Evolutionary conservation across 176 grass and related monocot species (phyloP), one percentile per base, ranked within the genome.

Genomic region (Cocos nucifera): DNA sequence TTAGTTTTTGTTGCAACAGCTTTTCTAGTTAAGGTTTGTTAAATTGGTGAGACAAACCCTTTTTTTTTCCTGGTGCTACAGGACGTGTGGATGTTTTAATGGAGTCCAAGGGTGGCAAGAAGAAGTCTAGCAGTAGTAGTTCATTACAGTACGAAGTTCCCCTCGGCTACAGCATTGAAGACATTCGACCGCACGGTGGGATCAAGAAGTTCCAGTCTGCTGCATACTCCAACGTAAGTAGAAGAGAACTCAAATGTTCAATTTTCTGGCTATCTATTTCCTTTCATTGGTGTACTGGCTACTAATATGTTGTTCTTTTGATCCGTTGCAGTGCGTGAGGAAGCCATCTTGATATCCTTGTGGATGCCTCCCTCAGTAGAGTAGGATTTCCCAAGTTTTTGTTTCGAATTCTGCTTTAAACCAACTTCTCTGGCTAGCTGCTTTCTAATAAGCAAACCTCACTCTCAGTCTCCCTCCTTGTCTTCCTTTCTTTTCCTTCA

Each of bases 151-250:
- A 91, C 81, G 92, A 97, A 97, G 81, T 84, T 64, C 92, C 92
- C 63, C 87, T 97, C 14, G 92, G 87, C 6, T 91, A 91, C 78
- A 80, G 80, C 78, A 91, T 91, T 67, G 92, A 97, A 78, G 92
- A 97, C 87, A 65, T 97, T 62, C 83, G 92, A 69, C 92, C 92
- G 2, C 75, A 76, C 59, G 92, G 92, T 32, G 92, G 92, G 61
- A 88, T 91, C 65, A 82, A 97, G 87, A 97, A 97, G 65, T 97
- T 97, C 69, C 92, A 97, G 77, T 91, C 92, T 82, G 92, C 87
- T 88, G 86, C 78, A 15, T 97, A 97, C 75, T 97, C 92, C 78
- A 97, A 97, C 92, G 84, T 97, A 85, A 85, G 35, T 2, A 44
- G 8, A 12, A 44, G 9, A 35, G 32, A 35, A 35, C 32, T 35